Evolutionary conservation across 2,329 filamentous ascomycete species (phyloP), one percentile per base, ranked within the genome.

Genomic region (Penicillium sp.): DNA sequence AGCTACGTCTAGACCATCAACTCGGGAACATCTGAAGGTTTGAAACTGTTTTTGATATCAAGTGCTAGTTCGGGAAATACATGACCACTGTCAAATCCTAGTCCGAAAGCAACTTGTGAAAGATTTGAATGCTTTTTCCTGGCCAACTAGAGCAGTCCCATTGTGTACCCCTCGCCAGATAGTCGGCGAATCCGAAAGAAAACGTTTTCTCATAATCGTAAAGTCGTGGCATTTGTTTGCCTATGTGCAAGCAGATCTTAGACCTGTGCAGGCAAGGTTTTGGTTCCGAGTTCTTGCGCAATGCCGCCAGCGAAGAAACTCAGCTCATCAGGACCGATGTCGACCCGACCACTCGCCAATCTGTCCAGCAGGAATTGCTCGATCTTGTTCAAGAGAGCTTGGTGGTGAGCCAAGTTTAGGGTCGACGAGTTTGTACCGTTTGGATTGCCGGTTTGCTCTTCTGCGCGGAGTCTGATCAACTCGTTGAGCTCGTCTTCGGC

Each of bases 221-320:
- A 66, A 49, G 40, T 66, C 63, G 56, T 66, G 52, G 31, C 52
- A 24, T 55, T 50, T 55, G 32, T 24, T 53, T 39, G 26, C 16
- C 35, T 9, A 39, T 29, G 34, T 43, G 38, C 47, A 29, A 11
- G 24, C 8, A 50, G 45, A 24, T 24, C 35, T 24, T 31, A 53
- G 13, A 38, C 35, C 34, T 34, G 50, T 32, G 54, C 44, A 55
- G 60, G 61, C 47, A 62, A 57, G 43, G 61, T 57, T 50, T 63
- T 57, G 18, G 56, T 61, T 20, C 60, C 63, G 32, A 75, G 62
- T 2, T 72, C 72, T 53, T 73, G 71, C 7, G 63, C 66, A 45
- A 75, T 62, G 18, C 71, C 72, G 14, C 73, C 72, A 13, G 74
- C 73, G 46, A 76, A 73, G 57, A 76, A 76, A 53, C 71, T 69